phyloP scores from a whole-genome alignment of 73 alveolate species.

The Durusdinium trenchii region DNA sequence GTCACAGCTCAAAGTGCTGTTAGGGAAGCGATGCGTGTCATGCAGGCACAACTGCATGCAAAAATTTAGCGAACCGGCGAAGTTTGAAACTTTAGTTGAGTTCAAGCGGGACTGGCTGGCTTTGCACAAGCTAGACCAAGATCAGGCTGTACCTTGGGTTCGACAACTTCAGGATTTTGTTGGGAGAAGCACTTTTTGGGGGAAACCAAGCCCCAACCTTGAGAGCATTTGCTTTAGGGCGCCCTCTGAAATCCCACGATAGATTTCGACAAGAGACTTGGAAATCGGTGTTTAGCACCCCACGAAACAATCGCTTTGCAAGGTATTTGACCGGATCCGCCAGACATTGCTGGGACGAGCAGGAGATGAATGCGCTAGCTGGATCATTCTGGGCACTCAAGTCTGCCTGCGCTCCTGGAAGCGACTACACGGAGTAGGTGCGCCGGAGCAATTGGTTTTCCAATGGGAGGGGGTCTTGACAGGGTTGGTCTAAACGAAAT shows the following conservation, averaged over 20 bases:
- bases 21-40: too few relatives aligned
- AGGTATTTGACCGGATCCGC: neutral
- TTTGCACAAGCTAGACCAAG: neutral
- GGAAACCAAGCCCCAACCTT: too few relatives aligned
- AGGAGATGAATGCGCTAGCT: neutral
- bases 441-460: neutral
- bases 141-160: neutral
- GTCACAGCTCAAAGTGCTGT: too few relatives aligned
- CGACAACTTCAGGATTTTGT: neutral
- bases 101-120: neutral
- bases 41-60: neutral
- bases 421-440: neutral
- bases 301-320: too few relatives aligned
- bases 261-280: too few relatives aligned
- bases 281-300: too few relatives aligned
- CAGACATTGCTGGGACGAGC: neutral
- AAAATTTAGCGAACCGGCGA: neutral
- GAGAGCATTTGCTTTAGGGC: too few relatives aligned
- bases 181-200: too few relatives aligned
- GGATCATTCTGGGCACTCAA: neutral
- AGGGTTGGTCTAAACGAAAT: too few relatives aligned
- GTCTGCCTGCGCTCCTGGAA: slow-evolving; percentile 23
- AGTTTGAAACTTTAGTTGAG: neutral
- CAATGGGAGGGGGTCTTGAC: too few relatives aligned
- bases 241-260: too few relatives aligned